Percentiles rank a stretch among this genome's conserved stretches.
Conservation (phyloP, 2,329 filamentous ascomycete genomes). For the Hirsutella thompsonii region DNA sequence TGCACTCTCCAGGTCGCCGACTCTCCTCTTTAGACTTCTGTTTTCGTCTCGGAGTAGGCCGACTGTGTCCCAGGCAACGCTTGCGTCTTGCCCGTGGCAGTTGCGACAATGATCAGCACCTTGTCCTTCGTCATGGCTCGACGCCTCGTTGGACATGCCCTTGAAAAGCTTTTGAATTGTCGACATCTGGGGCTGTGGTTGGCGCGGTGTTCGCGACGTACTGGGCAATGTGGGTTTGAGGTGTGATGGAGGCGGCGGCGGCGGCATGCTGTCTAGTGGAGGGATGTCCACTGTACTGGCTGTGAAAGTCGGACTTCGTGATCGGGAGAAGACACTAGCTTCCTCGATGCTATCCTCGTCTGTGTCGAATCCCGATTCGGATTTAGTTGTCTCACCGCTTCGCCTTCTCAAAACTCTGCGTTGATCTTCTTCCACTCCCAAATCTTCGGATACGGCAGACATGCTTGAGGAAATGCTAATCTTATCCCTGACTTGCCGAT, state of each 20-base stretch:
- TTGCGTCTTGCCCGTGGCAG: slow-evolving; percentile 44
- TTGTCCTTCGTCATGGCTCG: slow-evolving; percentile 9
- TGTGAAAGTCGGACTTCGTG: slow-evolving; percentile 41
- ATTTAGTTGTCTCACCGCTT: slow-evolving; percentile 29
- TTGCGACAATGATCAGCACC: slow-evolving; percentile 31
- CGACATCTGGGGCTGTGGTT: slow-evolving; percentile 16
- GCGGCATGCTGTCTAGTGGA: slow-evolving; percentile 5
- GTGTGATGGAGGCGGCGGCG: slow-evolving; percentile 5
- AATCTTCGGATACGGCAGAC: slow-evolving; percentile 36
- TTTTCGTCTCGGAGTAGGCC: slow-evolving; percentile 49
- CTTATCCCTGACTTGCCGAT: slow-evolving; percentile 17
- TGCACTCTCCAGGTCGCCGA: slow-evolving; percentile 44
- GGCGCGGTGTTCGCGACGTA: slow-evolving; percentile 21
- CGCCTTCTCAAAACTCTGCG: slow-evolving; percentile 27
- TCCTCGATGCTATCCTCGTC: slow-evolving; percentile 36
- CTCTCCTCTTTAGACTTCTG: slow-evolving; percentile 43
- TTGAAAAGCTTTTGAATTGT: slow-evolving; percentile 29
- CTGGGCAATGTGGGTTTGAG: slow-evolving; percentile 13
- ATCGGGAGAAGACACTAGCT: slow-evolving; percentile 48
- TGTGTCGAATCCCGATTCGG: slow-evolving; percentile 31
- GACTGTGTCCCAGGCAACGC: slow-evolving; percentile 54
- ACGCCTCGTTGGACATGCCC: slow-evolving; percentile 24
- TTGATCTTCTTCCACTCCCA: slow-evolving; percentile 39
- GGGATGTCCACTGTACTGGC: slow-evolving; percentile 21
- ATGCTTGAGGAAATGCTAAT: slow-evolving; percentile 19